Percentiles rank a stretch among this genome's conserved stretches.
Evolutionary conservation across 345 rosid genomes (phyloP).

Genomic region (Lepidium sativum): DNA sequence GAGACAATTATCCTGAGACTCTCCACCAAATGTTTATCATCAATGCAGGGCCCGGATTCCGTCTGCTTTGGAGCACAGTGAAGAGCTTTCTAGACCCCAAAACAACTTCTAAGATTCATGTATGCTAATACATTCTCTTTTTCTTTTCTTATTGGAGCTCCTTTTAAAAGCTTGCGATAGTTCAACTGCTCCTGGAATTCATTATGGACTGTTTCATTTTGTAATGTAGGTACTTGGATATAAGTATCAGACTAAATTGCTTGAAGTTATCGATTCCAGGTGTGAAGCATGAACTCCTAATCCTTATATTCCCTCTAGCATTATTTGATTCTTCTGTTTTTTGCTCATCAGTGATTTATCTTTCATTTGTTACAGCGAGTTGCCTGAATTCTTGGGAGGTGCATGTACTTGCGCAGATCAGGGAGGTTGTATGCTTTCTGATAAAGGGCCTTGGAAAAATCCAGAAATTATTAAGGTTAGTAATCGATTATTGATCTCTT

Average conservation of each 20-base stretch:
- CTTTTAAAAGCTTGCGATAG: neutral
- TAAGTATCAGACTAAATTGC: slow-evolving; percentile 86
- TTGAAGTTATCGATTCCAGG: slow-evolving; percentile 87
- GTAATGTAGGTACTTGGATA: slow-evolving; percentile 73
- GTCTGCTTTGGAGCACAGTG: slow-evolving; percentile 80
- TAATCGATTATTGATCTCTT: neutral
- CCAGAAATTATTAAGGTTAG: slow-evolving; percentile 60
- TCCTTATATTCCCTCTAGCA: neutral
- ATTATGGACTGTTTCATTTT: neutral
- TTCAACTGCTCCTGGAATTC: neutral
- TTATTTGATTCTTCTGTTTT: neutral
- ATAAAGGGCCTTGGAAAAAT: slow-evolving; percentile 96
- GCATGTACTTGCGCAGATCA: slow-evolving; percentile 67
- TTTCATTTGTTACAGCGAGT: slow-evolving; percentile 42
- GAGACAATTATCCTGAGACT: slow-evolving; percentile 99
- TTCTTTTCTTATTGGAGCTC: neutral
- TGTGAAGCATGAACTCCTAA: slow-evolving; percentile 7
- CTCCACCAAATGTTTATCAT: slow-evolving; percentile 96
- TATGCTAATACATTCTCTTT: slow-evolving; percentile 19
- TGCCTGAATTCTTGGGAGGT: slow-evolving; percentile 89
- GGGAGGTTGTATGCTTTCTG: slow-evolving; percentile 92
- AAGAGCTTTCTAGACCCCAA: slow-evolving; percentile 93
- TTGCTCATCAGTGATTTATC: slow-evolving; percentile 15
- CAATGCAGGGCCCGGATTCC: slow-evolving; percentile 92
- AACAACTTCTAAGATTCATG: slow-evolving; percentile 94